Evolutionary conservation across 2,329 filamentous ascomycete species (phyloP).

Genomic region (Mariannaea sp.): DNA sequence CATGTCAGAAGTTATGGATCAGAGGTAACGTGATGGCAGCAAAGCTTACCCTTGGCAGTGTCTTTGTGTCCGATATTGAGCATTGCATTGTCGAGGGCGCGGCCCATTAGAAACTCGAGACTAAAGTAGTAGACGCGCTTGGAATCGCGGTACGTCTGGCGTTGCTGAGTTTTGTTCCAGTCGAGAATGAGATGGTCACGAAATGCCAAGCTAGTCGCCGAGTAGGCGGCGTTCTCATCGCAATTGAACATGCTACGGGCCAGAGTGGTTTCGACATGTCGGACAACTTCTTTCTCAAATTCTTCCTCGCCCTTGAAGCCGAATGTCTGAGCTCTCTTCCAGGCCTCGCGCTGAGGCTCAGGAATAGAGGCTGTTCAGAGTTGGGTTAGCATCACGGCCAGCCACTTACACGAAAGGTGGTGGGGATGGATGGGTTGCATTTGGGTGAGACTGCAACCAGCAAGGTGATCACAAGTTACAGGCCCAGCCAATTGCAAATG

Average conservation of each 20-base stretch:
- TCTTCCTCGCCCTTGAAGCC: conserved; percentile 80
- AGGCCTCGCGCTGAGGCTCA: conserved; percentile 83
- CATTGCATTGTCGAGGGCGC: conserved; percentile 97
- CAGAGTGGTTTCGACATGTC: conserved; percentile 94
- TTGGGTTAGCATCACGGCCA: conserved; percentile 15
- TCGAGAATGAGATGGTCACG: conserved; percentile 90
- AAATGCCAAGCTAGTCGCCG: conserved; percentile 88
- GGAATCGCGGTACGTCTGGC: conserved; percentile 85
- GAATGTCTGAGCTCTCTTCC: conserved; percentile 65
- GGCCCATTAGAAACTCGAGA: conserved; percentile 96
- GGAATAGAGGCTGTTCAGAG: conserved; percentile 71
- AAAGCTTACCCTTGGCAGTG: conserved; percentile 70
- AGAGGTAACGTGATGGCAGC: not conserved
- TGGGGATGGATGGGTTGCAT: conserved; percentile 4
- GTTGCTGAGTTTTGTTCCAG: conserved; percentile 98
- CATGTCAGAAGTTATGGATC: conserved; percentile 20
- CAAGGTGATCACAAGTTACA: not conserved
- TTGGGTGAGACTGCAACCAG: not conserved
- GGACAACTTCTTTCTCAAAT: conserved; percentile 85
- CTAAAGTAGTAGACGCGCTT: conserved; percentile 98
- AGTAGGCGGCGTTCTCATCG: conserved; percentile 91
- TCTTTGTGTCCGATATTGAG: conserved; percentile 91
- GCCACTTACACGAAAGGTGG: conserved; percentile 14
- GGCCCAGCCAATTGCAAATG: conserved; percentile 11
- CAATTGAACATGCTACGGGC: conserved; percentile 98